Conservation (phyloP, 768 basidiomycete genomes). For the Kwoniella dendrophila region DNA sequence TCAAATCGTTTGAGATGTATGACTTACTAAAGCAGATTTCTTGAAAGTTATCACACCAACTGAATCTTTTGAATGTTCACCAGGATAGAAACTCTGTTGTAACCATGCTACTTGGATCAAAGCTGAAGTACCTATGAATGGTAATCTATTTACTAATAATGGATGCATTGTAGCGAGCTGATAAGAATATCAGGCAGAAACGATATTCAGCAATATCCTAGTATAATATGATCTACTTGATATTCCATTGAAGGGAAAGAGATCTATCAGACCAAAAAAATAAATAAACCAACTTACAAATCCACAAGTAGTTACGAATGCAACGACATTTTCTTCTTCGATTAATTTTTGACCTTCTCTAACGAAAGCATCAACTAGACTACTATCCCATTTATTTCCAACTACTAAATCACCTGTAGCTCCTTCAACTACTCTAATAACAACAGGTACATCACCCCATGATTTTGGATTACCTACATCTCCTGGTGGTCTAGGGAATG, state of each 20-base stretch:
- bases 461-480: constrained; percentile 31
- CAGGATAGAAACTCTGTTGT: constrained; percentile 30
- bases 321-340: constrained; percentile 36
- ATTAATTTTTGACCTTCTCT: constrained; percentile 34
- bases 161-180: constrained; percentile 49
- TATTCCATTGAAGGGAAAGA: too few species aligned
- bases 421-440: constrained; percentile 36
- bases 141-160: constrained; percentile 28
- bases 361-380: constrained; percentile 37
- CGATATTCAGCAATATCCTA: too few species aligned
- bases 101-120: constrained; percentile 37
- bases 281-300: constrained; percentile 36
- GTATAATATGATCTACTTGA: too few species aligned
- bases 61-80: constrained; percentile 15
- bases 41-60: constrained; percentile 43
- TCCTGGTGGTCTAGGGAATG: constrained; percentile 38
- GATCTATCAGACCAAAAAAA: too few species aligned
- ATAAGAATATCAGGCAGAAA: not conserved
- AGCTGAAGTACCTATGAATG: constrained; percentile 33
- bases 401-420: constrained; percentile 25
- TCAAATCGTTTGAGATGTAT: not conserved
- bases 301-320: constrained; percentile 39
- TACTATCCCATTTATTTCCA: constrained; percentile 31
- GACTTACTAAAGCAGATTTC: constrained; percentile 28
- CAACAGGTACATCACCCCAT: constrained; percentile 35